Conservation (phyloP, 768 basidiomycete genomes). For the Termitomyces sp. region DNA sequence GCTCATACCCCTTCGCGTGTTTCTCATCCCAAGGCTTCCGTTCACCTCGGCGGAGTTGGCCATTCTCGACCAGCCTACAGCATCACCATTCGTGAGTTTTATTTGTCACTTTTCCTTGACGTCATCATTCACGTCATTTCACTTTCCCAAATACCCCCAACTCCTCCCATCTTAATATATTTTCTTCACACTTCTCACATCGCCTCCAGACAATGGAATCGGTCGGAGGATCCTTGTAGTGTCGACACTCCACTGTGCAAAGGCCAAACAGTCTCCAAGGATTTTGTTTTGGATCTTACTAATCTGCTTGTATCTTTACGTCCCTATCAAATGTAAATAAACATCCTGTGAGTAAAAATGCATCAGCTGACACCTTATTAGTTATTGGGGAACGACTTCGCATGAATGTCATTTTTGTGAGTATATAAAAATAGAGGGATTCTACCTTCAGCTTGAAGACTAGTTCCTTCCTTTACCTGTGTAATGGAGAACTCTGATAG, state of each 20-base stretch:
- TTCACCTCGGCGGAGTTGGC: conserved; percentile 77
- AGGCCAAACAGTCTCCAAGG: neutral
- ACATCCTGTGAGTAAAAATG: no score
- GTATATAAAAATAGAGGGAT: neutral
- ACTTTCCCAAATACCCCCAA: neutral
- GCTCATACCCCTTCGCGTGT: conserved; percentile 72
- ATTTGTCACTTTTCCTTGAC: conserved; percentile 21
- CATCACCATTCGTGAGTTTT: conserved; percentile 75
- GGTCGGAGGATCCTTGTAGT: conserved; percentile 28
- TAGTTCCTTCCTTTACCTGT: neutral
- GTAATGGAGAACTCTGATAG: conserved; percentile 23
- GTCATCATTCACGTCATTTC: neutral
- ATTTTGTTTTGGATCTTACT: neutral
- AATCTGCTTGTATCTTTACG: neutral
- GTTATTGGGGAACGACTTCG: no score
- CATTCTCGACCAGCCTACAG: conserved; percentile 87
- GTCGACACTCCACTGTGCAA: neutral
- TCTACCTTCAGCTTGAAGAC: neutral
- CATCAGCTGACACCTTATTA: neutral
- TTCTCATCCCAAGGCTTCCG: conserved; percentile 68
- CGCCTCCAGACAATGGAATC: conserved; percentile 31
- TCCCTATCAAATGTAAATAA: no score
- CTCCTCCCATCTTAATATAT: neutral
- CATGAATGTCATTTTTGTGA: neutral
- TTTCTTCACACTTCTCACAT: neutral